Percentiles rank a stretch among this genome's conserved stretches.
Evolutionary conservation across 768 basidiomycete genomes (phyloP).

Genomic region (Boletus rex-veris): DNA sequence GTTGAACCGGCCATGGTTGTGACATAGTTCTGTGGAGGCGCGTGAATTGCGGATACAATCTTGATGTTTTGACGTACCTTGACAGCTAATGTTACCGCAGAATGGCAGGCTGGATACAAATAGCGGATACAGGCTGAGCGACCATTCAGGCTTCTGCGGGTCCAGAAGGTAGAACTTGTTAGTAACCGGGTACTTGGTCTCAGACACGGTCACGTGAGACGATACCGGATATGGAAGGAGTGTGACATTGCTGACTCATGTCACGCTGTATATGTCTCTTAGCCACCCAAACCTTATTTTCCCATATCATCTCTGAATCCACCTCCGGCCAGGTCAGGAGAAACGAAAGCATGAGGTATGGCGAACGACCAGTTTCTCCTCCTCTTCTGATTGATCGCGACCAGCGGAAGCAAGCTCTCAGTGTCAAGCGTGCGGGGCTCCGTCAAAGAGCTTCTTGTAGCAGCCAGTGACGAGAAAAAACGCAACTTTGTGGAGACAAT

Average conservation of each 20-base stretch:
- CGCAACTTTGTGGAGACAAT: constrained; percentile 96
- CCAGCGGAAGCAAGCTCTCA: constrained; percentile 76
- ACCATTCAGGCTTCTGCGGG: constrained; percentile 8
- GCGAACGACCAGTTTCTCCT: background rate
- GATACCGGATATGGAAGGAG: background rate
- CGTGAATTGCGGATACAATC: constrained; percentile 5
- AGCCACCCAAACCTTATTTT: constrained; percentile 34
- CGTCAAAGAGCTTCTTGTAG: constrained; percentile 84
- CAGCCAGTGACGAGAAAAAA: constrained; percentile 83
- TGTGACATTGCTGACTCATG: constrained; percentile 25
- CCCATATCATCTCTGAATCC: constrained; percentile 22
- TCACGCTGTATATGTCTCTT: constrained; percentile 34
- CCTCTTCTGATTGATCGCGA: background rate
- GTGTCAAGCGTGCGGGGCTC: constrained; percentile 99
- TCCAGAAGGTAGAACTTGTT: background rate
- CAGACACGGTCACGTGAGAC: constrained; percentile 22
- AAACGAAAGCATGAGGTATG: constrained; percentile 33
- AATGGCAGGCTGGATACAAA: background rate
- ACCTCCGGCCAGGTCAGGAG: constrained; percentile 14
- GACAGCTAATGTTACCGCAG: background rate
- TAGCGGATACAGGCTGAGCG: background rate
- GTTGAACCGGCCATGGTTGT: constrained; percentile 20
- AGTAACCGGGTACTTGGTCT: background rate
- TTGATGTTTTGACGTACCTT: constrained; percentile 6
- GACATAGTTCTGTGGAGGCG: constrained; percentile 20